Conservation (phyloP, 2,329 filamentous ascomycete species). For the Colletotrichum spaethianum region DNA sequence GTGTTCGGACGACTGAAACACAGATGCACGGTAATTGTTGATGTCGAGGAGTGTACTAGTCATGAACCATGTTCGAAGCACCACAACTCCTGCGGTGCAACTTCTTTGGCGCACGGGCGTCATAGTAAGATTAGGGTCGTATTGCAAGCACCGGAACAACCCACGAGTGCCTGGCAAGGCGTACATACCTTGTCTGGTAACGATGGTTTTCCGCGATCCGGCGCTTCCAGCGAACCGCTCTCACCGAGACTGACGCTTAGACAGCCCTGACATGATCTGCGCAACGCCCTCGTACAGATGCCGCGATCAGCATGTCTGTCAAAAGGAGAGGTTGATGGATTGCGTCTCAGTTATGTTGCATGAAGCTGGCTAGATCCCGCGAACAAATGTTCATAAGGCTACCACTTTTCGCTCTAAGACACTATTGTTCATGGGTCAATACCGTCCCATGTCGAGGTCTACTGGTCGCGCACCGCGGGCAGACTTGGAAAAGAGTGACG, state of each 20-base stretch:
- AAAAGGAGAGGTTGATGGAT: constrained; percentile 9
- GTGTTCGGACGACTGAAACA: constrained; percentile 10
- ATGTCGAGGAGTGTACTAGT: constrained; percentile 24
- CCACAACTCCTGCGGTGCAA: constrained; percentile 11
- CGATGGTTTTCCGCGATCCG: constrained; percentile 9
- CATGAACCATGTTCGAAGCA: constrained; percentile 35
- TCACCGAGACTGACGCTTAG: constrained; percentile 9
- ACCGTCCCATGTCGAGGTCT: neutral
- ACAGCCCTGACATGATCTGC: constrained; percentile 29
- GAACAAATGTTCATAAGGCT: constrained; percentile 19
- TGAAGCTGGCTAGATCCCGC: neutral
- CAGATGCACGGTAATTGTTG: constrained; percentile 1
- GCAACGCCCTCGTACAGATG: constrained; percentile 22
- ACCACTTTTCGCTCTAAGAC: neutral
- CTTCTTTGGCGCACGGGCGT: constrained; percentile 12
- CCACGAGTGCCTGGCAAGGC: constrained; percentile 29
- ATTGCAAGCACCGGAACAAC: constrained; percentile 11
- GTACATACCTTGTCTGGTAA: neutral
- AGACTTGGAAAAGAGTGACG: neutral
- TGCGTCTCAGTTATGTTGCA: constrained; percentile 30
- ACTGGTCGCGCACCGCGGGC: neutral
- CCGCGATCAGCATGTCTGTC: constrained; percentile 21
- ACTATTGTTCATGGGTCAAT: neutral
- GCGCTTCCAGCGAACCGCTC: constrained; percentile 20
- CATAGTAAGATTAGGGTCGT: constrained; percentile 36